A percentile compares a stretch with the other conserved stretches of the same genome.
Evolutionary conservation across 768 basidiomycete species (phyloP).

Genomic region (Kwoniella pini): DNA sequence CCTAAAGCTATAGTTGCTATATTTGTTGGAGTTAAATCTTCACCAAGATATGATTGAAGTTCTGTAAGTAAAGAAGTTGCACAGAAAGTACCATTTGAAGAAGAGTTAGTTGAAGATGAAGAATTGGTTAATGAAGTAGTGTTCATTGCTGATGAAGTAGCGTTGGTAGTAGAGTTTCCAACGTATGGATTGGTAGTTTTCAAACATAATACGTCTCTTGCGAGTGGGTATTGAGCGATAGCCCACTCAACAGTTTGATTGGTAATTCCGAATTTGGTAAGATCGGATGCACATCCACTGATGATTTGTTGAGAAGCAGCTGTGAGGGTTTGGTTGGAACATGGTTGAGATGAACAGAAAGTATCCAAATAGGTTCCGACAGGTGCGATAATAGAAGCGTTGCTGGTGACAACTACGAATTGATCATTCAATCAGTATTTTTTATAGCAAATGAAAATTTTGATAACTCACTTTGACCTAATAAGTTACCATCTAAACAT

Average conservation of each 20-base stretch:
- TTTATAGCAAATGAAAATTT: background rate
- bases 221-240: slow-evolving; percentile 43
- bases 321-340: slow-evolving; percentile 30
- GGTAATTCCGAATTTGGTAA: slow-evolving; percentile 28
- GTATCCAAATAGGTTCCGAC: slow-evolving; percentile 38
- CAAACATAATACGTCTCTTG: slow-evolving; percentile 49
- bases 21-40: slow-evolving; percentile 40
- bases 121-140: slow-evolving; percentile 23
- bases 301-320: slow-evolving; percentile 26
- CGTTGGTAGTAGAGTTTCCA: slow-evolving; percentile 6
- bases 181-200: slow-evolving; percentile 19
- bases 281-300: slow-evolving; percentile 33
- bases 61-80: slow-evolving; percentile 43
- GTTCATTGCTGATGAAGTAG: background rate
- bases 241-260: slow-evolving; percentile 28
- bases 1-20: slow-evolving; percentile 36
- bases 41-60: slow-evolving; percentile 44
- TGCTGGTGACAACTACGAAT: slow-evolving; percentile 28
- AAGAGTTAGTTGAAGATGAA: slow-evolving; percentile 37
- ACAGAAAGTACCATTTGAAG: slow-evolving; percentile 52
- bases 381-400: slow-evolving; percentile 40
- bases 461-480: slow-evolving; percentile 6
- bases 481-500: slow-evolving; percentile 7
- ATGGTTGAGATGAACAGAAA: slow-evolving; percentile 37
- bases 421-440: background rate